A percentile compares a stretch with the other conserved stretches of the same genome.
phyloP scores from a whole-genome alignment of 1,139 yeast species.

The Yamadazyma kanchanaburiensis region DNA sequence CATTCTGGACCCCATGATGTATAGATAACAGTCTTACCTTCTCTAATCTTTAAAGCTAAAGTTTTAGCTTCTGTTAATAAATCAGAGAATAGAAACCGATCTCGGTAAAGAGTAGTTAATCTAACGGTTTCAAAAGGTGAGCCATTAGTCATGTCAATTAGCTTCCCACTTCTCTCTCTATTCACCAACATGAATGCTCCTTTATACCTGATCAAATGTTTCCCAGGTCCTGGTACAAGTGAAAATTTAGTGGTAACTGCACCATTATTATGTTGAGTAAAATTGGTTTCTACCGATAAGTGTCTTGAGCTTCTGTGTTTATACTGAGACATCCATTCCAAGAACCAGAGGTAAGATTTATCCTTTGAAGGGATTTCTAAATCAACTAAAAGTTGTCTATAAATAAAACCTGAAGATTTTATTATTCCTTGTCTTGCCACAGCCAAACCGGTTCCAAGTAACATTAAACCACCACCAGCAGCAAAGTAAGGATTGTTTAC shows the following conservation, averaged over 20 bases:
- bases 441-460: conserved; percentile 84
- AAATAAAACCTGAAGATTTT: conserved; percentile 62
- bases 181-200: conserved; percentile 88
- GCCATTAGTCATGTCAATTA: conserved; percentile 87
- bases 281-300: conserved; percentile 84
- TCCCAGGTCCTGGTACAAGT: conserved; percentile 98
- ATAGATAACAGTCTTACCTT: conserved; percentile 90
- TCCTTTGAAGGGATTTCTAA: conserved; percentile 92
- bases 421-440: conserved; percentile 68
- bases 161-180: conserved; percentile 85
- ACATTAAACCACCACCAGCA: conserved; percentile 96
- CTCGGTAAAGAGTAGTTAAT: conserved; percentile 83
- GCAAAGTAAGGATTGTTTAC: conserved; percentile 88
- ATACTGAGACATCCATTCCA: conserved; percentile 93
- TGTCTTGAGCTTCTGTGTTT: conserved; percentile 76
- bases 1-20: conserved; percentile 99
- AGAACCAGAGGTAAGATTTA: conserved; percentile 90
- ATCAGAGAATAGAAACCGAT: conserved; percentile 67
- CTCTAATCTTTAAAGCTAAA: conserved; percentile 77
- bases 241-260: conserved; percentile 83
- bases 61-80: conserved; percentile 80
- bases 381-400: conserved; percentile 84
- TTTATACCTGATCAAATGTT: conserved; percentile 78
- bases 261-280: conserved; percentile 89
- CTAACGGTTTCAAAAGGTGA: conserved; percentile 96